A percentile compares a stretch with the other conserved stretches of the same genome.
phyloP scores from a whole-genome alignment of 108 stramenopile species.

The Cylindrotheca fusiformis region DNA sequence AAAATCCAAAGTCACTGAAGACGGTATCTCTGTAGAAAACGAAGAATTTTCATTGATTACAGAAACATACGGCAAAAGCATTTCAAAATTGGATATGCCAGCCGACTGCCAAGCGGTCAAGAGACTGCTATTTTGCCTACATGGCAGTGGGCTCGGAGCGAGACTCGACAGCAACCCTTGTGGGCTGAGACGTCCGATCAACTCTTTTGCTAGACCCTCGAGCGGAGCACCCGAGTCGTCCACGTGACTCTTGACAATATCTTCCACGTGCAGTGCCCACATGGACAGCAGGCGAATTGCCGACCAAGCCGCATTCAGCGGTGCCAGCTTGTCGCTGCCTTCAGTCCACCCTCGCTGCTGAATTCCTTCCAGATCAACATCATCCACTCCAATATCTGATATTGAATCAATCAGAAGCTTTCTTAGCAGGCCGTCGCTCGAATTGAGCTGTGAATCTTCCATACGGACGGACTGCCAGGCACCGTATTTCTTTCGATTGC shows the following conservation, averaged over 20 bases:
- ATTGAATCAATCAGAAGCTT: slow-evolving; percentile 10
- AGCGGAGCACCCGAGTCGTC: slow-evolving; percentile 5
- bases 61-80: slow-evolving; percentile 24
- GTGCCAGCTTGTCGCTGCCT: background rate
- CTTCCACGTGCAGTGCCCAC: slow-evolving; percentile 31
- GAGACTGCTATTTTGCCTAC: slow-evolving; percentile 6
- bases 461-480: slow-evolving; percentile 21
- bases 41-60: background rate
- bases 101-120: slow-evolving; percentile 12
- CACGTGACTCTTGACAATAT: slow-evolving; percentile 17
- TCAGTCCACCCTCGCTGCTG: slow-evolving; percentile 14
- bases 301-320: slow-evolving; percentile 17
- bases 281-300: slow-evolving; percentile 22
- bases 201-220: background rate
- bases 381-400: slow-evolving; percentile 8
- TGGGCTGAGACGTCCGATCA: slow-evolving; percentile 21
- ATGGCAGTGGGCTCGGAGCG: slow-evolving; percentile 19
- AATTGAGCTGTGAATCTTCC: background rate
- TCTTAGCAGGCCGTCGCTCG: slow-evolving; percentile 2
- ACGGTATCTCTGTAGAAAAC: background rate
- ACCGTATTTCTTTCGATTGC: slow-evolving; percentile 15
- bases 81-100: slow-evolving; percentile 22
- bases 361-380: slow-evolving; percentile 28
- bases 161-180: slow-evolving; percentile 15
- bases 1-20: slow-evolving; percentile 16